phyloP scores from a whole-genome alignment of 768 basidiomycete genomes.

The Lentinula boryana region DNA sequence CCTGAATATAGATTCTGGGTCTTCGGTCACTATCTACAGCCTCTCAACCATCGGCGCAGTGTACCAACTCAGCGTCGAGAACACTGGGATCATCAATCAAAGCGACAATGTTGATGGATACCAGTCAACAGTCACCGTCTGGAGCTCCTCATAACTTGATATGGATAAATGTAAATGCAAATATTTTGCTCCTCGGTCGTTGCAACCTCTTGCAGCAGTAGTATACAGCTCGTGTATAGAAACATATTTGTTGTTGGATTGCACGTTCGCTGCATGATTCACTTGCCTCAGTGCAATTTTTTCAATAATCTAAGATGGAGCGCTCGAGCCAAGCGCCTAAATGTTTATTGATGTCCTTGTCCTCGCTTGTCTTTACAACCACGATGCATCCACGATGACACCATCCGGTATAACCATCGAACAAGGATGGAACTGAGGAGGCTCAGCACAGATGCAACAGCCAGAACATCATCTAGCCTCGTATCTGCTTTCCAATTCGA shows the following conservation, averaged over 20 bases:
- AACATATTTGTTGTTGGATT: too few species aligned
- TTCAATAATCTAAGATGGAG: not conserved
- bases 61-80: constrained; percentile 45
- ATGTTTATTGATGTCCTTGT: not conserved
- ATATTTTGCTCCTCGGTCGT: too few species aligned
- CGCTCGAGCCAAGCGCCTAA: not conserved
- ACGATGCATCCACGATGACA: not conserved
- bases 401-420: not conserved
- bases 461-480: not conserved
- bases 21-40: constrained; percentile 42
- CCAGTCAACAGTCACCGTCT: constrained; percentile 43
- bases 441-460: not conserved
- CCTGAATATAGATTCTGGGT: constrained; percentile 42
- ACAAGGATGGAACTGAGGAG: not conserved
- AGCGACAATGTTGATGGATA: constrained; percentile 50
- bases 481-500: not conserved
- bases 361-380: not conserved
- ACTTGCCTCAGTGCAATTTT: too few species aligned
- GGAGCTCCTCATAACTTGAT: constrained; percentile 26
- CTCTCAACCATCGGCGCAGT: constrained; percentile 53
- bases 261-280: too few species aligned
- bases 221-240: too few species aligned
- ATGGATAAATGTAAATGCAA: not conserved
- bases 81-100: constrained; percentile 40
- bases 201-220: too few species aligned